Conservation (phyloP, 495 filamentous ascomycete genomes). For the Penicillium goetzii region DNA sequence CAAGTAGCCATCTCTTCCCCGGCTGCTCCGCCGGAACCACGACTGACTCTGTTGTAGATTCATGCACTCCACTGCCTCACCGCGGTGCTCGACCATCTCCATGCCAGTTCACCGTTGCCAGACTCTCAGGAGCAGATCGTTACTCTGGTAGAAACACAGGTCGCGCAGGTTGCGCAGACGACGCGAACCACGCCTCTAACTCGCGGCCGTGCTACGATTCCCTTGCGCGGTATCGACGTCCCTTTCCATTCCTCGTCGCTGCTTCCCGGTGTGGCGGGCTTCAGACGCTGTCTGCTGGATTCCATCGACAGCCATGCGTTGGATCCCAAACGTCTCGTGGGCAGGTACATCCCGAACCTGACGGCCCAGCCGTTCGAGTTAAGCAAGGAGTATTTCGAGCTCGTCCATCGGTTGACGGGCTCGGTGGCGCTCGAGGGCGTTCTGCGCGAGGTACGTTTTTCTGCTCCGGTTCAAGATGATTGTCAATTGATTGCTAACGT, state of each 20-base stretch:
- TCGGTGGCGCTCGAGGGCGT: conserved; percentile 6
- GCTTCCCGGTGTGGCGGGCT: neutral
- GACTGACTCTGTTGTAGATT: conserved; percentile 46
- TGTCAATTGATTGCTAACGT: neutral
- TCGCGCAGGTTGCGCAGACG: conserved; percentile 60
- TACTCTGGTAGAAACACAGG: conserved; percentile 74
- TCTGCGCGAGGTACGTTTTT: conserved; percentile 8
- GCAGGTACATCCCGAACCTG: conserved; percentile 99
- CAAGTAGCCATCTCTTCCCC: conserved; percentile 28
- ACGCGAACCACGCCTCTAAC: neutral
- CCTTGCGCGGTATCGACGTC: conserved; percentile 94
- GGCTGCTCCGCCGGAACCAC: neutral
- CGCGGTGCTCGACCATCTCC: conserved; percentile 88
- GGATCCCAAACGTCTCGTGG: conserved; percentile 57
- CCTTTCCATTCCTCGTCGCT: conserved; percentile 71
- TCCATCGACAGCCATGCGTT: neutral
- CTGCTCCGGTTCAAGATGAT: neutral
- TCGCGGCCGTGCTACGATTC: conserved; percentile 94
- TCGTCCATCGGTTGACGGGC: conserved; percentile 83
- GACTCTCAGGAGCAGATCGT: neutral
- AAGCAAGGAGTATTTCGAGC: conserved; percentile 98
- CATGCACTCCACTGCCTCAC: conserved; percentile 93
- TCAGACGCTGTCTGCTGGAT: conserved; percentile 1
- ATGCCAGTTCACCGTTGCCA: conserved; percentile 61
- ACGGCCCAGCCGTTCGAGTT: conserved; percentile 93